Percentiles rank a stretch among this genome's conserved stretches.
Conservation (phyloP, 192 early-diverging fungal genomes). For the Thoreauomyces humboldtii region DNA sequence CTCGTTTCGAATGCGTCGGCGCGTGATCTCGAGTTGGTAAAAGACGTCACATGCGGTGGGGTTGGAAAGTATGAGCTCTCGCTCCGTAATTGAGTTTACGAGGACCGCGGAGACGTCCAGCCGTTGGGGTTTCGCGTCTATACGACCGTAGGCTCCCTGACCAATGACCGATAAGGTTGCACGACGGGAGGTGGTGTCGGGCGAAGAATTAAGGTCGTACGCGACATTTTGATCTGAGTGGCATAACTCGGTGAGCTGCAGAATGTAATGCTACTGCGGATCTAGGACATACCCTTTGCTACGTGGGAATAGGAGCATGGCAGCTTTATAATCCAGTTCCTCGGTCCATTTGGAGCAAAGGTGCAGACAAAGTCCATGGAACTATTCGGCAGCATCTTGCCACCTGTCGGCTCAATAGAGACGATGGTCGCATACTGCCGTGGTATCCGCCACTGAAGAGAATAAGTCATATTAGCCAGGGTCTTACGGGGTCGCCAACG, state of each 20-base stretch:
- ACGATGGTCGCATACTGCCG: constrained; percentile 43
- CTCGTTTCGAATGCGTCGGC: not conserved
- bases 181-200: constrained; percentile 22
- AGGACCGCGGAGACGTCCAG: constrained; percentile 50
- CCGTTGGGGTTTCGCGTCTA: constrained; percentile 26
- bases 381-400: constrained; percentile 37
- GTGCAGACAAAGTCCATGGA: constrained; percentile 36
- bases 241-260: too few species aligned
- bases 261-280: too few species aligned
- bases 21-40: constrained; percentile 36
- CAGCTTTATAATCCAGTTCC: constrained; percentile 43
- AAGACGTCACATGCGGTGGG: constrained; percentile 52
- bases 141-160: constrained; percentile 38
- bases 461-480: too few species aligned
- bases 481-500: not conserved
- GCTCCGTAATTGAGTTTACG: constrained; percentile 52
- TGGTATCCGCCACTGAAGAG: constrained; percentile 49
- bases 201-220: constrained; percentile 19
- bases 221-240: not conserved
- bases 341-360: constrained; percentile 42
- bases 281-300: constrained; percentile 11
- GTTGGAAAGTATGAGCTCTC: constrained; percentile 46
- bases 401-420: constrained; percentile 40
- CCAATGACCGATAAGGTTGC: constrained; percentile 46
- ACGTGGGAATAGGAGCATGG: constrained; percentile 54